These are phyloP conservation scores for Auriscalpium vulgare DNA, from an alignment of 768 basidiomycete genomes.

Conservation along the genomic window DNA sequence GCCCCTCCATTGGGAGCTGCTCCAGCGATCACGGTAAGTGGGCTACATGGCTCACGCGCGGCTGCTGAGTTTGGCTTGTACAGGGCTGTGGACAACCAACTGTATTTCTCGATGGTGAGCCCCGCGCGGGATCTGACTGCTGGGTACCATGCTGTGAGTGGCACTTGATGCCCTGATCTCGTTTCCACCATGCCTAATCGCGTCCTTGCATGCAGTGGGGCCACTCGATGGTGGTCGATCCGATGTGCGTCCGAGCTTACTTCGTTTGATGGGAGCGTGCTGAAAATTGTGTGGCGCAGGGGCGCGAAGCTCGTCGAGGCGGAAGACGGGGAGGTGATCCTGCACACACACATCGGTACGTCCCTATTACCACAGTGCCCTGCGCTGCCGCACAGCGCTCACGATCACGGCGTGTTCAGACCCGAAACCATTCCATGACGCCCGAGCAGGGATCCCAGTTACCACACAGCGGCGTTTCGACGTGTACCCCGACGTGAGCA, in stretches of 20 bases:
- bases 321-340: slow-evolving; percentile 67
- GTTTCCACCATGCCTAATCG: not conserved
- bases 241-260: slow-evolving; percentile 46
- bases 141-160: slow-evolving; percentile 78
- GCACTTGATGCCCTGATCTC: not conserved
- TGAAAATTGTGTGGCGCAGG: slow-evolving; percentile 31
- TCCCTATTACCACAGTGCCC: not conserved
- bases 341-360: slow-evolving; percentile 79
- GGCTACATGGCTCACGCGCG: not conserved
- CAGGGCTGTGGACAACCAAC: slow-evolving; percentile 93
- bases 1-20: slow-evolving; percentile 90
- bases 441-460: slow-evolving; percentile 85
- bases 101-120: slow-evolving; percentile 95
- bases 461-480: slow-evolving; percentile 87
- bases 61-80: not conserved
- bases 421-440: slow-evolving; percentile 52
- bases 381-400: not conserved
- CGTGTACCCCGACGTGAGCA: slow-evolving; percentile 74
- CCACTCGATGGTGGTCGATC: slow-evolving; percentile 87
- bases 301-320: slow-evolving; percentile 70
- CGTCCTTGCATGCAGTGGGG: slow-evolving; percentile 53
- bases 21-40: slow-evolving; percentile 70
- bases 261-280: slow-evolving; percentile 3
- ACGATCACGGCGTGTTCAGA: slow-evolving; percentile 33
- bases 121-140: slow-evolving; percentile 81